Evolutionary conservation across 129 eudicot species (phyloP).

Genomic region (Saussurea involucrata): DNA sequence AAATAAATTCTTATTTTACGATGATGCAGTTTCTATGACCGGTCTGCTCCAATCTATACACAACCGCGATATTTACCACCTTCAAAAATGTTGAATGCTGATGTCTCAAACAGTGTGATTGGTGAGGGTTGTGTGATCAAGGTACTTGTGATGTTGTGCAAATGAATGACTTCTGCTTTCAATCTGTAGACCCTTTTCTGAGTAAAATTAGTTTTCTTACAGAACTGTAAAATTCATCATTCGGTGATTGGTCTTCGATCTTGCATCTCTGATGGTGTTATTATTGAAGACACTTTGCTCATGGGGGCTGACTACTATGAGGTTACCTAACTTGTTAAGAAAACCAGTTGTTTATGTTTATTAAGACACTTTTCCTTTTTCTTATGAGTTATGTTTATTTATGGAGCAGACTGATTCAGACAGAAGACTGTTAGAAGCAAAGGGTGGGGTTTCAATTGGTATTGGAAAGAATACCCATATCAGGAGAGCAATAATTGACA

Average conservation of each 20-base stretch:
- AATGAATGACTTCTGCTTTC: background rate
- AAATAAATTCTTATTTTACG: background rate
- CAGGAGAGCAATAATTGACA: conserved; percentile 61
- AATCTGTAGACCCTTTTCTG: background rate
- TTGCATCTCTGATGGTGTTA: conserved; percentile 86
- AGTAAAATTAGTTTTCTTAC: conserved; percentile 10
- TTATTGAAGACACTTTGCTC: conserved; percentile 78
- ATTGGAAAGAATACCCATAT: conserved; percentile 81
- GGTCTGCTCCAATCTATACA: conserved; percentile 88
- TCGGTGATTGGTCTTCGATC: conserved; percentile 94
- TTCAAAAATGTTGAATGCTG: conserved; percentile 94
- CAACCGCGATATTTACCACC: conserved; percentile 96
- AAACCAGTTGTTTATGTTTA: background rate
- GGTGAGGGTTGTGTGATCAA: conserved; percentile 97
- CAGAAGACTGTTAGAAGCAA: conserved; percentile 56
- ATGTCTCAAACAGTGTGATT: conserved; percentile 83
- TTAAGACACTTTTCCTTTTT: background rate
- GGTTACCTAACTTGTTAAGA: conserved; percentile 29
- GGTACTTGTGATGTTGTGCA: conserved; percentile 26
- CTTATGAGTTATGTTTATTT: background rate
- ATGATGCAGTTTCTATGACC: conserved; percentile 82
- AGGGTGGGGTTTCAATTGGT: conserved; percentile 84
- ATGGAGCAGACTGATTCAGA: conserved; percentile 75
- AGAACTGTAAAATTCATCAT: conserved; percentile 94
- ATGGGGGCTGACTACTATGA: conserved; percentile 99